These are phyloP conservation scores for Alternaria rosae DNA, from an alignment of 2,329 filamentous ascomycete species.

Conservation along the genomic window DNA sequence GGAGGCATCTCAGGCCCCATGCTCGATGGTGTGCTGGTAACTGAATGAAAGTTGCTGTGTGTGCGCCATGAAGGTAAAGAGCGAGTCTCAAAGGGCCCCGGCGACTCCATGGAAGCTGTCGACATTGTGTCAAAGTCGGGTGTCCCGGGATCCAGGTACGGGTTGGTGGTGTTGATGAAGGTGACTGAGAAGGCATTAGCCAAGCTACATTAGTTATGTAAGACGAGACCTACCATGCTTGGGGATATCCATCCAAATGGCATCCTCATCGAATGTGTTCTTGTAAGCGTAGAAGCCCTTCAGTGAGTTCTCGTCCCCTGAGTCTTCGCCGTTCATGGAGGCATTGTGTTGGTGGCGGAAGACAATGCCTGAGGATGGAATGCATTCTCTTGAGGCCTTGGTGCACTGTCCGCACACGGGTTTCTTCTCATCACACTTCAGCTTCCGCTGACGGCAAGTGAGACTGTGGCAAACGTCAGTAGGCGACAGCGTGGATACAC, in stretches of 20 bases:
- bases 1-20: conserved; percentile 64
- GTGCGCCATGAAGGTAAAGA: conserved; percentile 36
- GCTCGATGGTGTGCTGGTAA: conserved; percentile 47
- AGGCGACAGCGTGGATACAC: conserved; percentile 1
- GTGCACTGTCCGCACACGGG: conserved; percentile 67
- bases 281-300: conserved; percentile 72
- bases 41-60: conserved; percentile 33
- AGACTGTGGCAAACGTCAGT: conserved; percentile 34
- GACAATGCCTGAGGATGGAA: conserved; percentile 68
- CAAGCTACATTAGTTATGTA: background rate
- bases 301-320: conserved; percentile 56
- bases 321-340: conserved; percentile 66
- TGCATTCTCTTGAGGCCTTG: conserved; percentile 67
- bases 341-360: conserved; percentile 75
- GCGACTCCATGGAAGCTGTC: conserved; percentile 42
- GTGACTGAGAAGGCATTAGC: conserved; percentile 55
- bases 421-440: conserved; percentile 71
- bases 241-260: conserved; percentile 69
- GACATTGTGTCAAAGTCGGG: conserved; percentile 47
- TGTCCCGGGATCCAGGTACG: conserved; percentile 60
- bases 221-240: conserved; percentile 58
- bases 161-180: conserved; percentile 69
- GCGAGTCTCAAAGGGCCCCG: conserved; percentile 39
- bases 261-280: conserved; percentile 68
- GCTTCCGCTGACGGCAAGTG: conserved; percentile 67